A percentile compares a stretch with the other conserved stretches of the same genome.
Evolutionary conservation across 2,329 filamentous ascomycete species (phyloP).

Genomic region (Canariomyces notabilis): DNA sequence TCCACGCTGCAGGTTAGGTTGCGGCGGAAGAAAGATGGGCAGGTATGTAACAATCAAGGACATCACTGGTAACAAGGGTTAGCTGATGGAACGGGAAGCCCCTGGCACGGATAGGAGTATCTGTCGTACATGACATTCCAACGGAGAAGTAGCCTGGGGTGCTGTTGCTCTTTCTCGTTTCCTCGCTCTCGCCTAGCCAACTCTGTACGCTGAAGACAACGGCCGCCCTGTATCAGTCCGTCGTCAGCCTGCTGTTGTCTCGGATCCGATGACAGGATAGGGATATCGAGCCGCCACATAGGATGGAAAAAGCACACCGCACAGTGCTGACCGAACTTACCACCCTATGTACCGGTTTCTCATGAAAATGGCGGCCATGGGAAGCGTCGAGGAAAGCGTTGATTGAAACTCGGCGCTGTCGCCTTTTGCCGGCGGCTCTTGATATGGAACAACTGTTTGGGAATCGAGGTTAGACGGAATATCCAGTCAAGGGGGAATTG

Average conservation of each 20-base stretch:
- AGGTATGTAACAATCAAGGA: constrained; percentile 34
- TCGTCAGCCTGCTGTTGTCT: neutral
- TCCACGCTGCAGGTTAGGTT: constrained; percentile 23
- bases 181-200: constrained; percentile 52
- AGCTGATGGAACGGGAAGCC: neutral
- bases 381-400: constrained; percentile 70
- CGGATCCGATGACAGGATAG: neutral
- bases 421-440: constrained; percentile 64
- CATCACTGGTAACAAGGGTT: constrained; percentile 28
- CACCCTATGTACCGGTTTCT: constrained; percentile 76
- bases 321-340: constrained; percentile 43
- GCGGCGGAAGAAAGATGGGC: constrained; percentile 33
- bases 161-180: constrained; percentile 33
- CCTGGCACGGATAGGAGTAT: neutral
- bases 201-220: constrained; percentile 70
- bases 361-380: constrained; percentile 94
- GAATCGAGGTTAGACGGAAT: constrained; percentile 4
- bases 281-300: neutral
- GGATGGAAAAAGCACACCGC: neutral
- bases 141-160: constrained; percentile 33
- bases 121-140: constrained; percentile 32
- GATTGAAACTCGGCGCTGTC: constrained; percentile 65
- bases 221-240: constrained; percentile 50
- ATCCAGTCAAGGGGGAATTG: neutral
- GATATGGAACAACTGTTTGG: constrained; percentile 75